These are phyloP conservation scores for Salix purpurea DNA, from an alignment of 345 rosid genomes.

Conservation along the genomic window DNA sequence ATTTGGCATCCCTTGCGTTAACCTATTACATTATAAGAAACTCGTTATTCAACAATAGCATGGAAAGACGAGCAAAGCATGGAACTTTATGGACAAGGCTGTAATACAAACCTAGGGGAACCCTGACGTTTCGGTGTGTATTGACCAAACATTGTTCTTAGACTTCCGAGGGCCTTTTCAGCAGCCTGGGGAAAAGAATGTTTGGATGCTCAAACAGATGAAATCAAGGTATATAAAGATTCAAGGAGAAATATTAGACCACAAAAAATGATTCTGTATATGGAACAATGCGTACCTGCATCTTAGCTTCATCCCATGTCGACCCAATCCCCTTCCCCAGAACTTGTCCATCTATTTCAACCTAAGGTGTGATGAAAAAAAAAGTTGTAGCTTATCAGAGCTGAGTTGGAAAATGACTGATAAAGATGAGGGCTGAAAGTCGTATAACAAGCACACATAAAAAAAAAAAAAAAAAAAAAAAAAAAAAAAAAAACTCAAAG, in stretches of 20 bases:
- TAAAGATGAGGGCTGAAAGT: not conserved
- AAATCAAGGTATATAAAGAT: not conserved
- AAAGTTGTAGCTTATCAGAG: slow-evolving; percentile 1
- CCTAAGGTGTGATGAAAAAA: slow-evolving; percentile 37
- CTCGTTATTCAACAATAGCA: not conserved
- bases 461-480: not conserved
- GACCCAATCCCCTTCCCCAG: slow-evolving; percentile 79
- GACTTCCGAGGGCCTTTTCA: slow-evolving; percentile 70
- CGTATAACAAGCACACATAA: not conserved
- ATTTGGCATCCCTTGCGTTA: slow-evolving; percentile 54
- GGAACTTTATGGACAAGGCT: not conserved
- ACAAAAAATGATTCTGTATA: slow-evolving; percentile 4
- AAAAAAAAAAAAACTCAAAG: not conserved
- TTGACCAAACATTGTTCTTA: slow-evolving; percentile 63
- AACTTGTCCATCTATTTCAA: slow-evolving; percentile 88
- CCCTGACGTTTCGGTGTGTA: slow-evolving; percentile 61
- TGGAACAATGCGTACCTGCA: slow-evolving; percentile 46
- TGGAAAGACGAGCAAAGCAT: not conserved
- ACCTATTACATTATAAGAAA: slow-evolving; percentile 32
- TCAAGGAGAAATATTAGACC: slow-evolving; percentile 1
- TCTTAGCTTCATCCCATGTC: slow-evolving; percentile 93
- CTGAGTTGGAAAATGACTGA: slow-evolving; percentile 4
- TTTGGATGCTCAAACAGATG: slow-evolving; percentile 8
- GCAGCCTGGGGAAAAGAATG: slow-evolving; percentile 58
- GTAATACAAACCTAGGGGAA: slow-evolving; percentile 69